Evolutionary conservation across 2,329 filamentous ascomycete genomes (phyloP).

Genomic region (Aspergillus amoenus): DNA sequence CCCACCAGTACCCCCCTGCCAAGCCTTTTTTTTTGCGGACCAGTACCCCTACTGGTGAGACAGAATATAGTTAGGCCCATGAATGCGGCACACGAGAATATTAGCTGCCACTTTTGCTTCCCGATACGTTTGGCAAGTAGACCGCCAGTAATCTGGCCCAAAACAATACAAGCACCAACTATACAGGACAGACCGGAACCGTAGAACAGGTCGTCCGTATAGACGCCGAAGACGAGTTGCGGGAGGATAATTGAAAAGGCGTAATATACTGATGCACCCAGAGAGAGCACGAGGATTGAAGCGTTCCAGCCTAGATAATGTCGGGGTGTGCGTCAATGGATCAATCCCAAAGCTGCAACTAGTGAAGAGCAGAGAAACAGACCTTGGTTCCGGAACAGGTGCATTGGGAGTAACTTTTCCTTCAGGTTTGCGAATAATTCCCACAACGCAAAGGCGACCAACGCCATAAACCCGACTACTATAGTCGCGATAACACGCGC

Average conservation of each 20-base stretch:
- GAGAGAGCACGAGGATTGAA: neutral
- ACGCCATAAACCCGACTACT: neutral
- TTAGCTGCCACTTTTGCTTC: neutral
- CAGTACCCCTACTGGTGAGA: no score
- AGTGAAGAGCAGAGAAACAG: neutral
- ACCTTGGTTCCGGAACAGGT: neutral
- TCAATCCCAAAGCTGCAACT: neutral
- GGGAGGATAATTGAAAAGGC: no score
- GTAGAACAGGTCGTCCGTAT: neutral
- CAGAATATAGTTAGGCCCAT: no score
- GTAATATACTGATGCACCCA: no score
- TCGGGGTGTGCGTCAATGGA: no score
- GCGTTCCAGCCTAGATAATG: neutral
- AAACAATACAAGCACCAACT: neutral
- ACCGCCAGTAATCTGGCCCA: neutral
- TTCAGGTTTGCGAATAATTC: neutral
- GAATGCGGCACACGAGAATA: neutral
- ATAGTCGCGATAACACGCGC: constrained; percentile 3
- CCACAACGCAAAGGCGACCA: neutral
- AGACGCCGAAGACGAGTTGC: no score
- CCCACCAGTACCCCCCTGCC: no score
- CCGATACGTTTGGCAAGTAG: neutral
- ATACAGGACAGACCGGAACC: neutral
- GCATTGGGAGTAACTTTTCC: neutral
- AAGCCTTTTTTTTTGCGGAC: no score